These are phyloP conservation scores for Termitomyces sp. DNA, from an alignment of 768 basidiomycete species.

Conservation along the genomic window DNA sequence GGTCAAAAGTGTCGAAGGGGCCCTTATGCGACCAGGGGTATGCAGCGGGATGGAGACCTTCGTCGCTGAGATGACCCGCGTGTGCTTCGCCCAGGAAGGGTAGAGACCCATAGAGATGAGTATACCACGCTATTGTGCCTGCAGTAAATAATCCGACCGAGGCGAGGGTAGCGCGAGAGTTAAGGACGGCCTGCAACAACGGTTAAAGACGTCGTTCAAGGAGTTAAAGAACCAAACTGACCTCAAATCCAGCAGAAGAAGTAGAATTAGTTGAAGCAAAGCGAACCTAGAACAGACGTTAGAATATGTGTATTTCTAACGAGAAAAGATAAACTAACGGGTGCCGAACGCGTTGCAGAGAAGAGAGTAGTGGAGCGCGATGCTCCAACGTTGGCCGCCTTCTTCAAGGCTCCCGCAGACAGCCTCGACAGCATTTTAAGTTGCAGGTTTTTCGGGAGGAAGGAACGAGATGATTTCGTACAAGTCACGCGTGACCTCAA, in stretches of 20 bases:
- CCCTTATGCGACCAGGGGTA: constrained; percentile 96
- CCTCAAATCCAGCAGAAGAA: constrained; percentile 57
- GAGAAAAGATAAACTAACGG: constrained; percentile 36
- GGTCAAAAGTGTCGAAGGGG: constrained; percentile 88
- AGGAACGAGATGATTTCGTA: constrained; percentile 30
- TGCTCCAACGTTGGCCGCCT: constrained; percentile 43
- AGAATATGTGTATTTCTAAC: constrained; percentile 13
- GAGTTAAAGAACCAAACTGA: constrained; percentile 28
- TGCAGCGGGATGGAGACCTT: constrained; percentile 83
- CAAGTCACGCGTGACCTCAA: constrained; percentile 43
- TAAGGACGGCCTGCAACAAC: constrained; percentile 51
- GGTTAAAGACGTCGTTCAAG: not conserved
- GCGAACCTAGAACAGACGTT: constrained; percentile 47
- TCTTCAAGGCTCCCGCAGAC: constrained; percentile 68
- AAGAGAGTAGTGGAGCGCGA: constrained; percentile 40
- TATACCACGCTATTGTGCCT: constrained; percentile 96
- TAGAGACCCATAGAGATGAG: constrained; percentile 85
- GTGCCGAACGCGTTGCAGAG: constrained; percentile 41
- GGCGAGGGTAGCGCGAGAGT: constrained; percentile 70
- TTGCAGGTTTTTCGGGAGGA: constrained; percentile 42
- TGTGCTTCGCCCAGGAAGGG: constrained; percentile 91
- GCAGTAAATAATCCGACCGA: constrained; percentile 74
- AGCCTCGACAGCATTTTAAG: constrained; percentile 82
- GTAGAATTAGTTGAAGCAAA: constrained; percentile 68
- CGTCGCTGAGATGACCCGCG: constrained; percentile 89